Conservation (phyloP, 352 stramenopile genomes). For the Globisporangium recalcitrans region DNA sequence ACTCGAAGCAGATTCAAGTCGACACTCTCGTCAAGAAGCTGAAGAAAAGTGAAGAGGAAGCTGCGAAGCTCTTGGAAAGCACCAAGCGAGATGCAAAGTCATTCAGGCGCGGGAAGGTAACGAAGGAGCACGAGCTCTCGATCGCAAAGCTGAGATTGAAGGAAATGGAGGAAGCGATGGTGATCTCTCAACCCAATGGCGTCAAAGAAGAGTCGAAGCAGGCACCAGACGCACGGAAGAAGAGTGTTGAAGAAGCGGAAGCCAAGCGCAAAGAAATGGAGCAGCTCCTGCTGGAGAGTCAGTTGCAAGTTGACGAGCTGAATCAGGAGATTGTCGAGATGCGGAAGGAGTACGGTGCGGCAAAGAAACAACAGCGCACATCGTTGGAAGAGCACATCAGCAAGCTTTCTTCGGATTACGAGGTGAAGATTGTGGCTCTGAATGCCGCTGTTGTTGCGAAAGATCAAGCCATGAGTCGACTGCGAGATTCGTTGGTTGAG, state of each 20-base stretch:
- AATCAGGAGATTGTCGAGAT: slow-evolving; percentile 48
- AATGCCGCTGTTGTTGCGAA: slow-evolving; percentile 38
- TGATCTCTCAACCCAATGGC: slow-evolving; percentile 7
- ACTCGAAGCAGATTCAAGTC: slow-evolving; percentile 56
- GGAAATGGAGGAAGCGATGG: slow-evolving; percentile 42
- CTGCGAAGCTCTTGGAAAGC: slow-evolving; percentile 33
- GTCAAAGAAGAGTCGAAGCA: slow-evolving; percentile 20
- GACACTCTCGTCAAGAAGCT: slow-evolving; percentile 49
- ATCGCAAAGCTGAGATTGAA: slow-evolving; percentile 55
- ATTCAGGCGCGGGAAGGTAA: slow-evolving; percentile 41
- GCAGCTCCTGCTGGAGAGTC: slow-evolving; percentile 39
- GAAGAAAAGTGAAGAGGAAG: slow-evolving; percentile 49
- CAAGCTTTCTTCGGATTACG: slow-evolving; percentile 46
- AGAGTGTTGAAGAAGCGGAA: slow-evolving; percentile 15
- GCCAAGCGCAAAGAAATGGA: slow-evolving; percentile 45
- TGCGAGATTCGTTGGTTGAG: slow-evolving; percentile 42
- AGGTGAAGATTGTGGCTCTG: slow-evolving; percentile 37
- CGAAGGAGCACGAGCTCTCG: slow-evolving; percentile 61
- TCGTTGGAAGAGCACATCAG: slow-evolving; percentile 35
- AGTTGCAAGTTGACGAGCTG: slow-evolving; percentile 50
- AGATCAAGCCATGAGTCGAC: slow-evolving; percentile 36
- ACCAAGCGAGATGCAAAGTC: slow-evolving; percentile 49
- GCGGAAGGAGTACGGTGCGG: slow-evolving; percentile 28
- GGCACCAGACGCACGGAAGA: slow-evolving; percentile 16
- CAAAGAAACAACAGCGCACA: slow-evolving; percentile 32